Evolutionary conservation across 345 rosid genomes (phyloP).

Genomic region (Angophora floribunda): DNA sequence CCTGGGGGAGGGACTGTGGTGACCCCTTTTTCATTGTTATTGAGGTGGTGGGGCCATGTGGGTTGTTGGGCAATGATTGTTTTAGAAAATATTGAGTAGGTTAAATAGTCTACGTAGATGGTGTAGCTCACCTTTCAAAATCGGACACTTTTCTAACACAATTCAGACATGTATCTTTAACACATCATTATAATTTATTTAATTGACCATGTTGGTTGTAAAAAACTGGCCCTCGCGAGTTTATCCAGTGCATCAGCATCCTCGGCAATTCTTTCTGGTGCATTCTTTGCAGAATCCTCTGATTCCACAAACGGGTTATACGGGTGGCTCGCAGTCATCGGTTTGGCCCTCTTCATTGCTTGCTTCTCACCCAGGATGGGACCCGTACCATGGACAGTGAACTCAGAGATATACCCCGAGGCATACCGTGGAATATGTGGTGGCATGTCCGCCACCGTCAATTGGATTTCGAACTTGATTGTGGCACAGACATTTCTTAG

Average conservation of each 20-base stretch:
- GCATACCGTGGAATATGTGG: conserved; percentile 82
- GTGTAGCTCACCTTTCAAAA: too few relatives aligned
- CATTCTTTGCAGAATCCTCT: conserved; percentile 42
- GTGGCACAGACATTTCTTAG: conserved; percentile 71
- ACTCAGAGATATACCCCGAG: conserved; percentile 86
- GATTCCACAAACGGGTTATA: conserved; percentile 29
- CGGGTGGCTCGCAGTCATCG: conserved; percentile 67
- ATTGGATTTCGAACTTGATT: conserved; percentile 78
- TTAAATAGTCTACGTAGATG: too few relatives aligned
- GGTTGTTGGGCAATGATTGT: conserved; percentile 19
- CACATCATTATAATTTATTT: too few relatives aligned
- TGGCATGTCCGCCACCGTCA: conserved; percentile 91
- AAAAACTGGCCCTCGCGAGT: too few relatives aligned
- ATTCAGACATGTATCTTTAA: too few relatives aligned
- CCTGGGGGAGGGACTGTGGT: too few relatives aligned
- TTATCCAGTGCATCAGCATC: conserved; percentile 14
- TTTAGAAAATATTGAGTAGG: too few relatives aligned
- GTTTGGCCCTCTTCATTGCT: conserved; percentile 52
- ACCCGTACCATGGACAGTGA: conserved; percentile 92
- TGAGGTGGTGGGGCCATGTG: conserved; percentile 14
- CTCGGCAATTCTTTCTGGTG: conserved; percentile 53
- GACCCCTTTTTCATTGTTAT: too few relatives aligned
- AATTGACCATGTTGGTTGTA: too few relatives aligned
- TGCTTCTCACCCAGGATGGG: conserved; percentile 79
- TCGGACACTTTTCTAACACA: too few relatives aligned